phyloP scores from a whole-genome alignment of 768 basidiomycete genomes.

The Trametopsis cervina region DNA sequence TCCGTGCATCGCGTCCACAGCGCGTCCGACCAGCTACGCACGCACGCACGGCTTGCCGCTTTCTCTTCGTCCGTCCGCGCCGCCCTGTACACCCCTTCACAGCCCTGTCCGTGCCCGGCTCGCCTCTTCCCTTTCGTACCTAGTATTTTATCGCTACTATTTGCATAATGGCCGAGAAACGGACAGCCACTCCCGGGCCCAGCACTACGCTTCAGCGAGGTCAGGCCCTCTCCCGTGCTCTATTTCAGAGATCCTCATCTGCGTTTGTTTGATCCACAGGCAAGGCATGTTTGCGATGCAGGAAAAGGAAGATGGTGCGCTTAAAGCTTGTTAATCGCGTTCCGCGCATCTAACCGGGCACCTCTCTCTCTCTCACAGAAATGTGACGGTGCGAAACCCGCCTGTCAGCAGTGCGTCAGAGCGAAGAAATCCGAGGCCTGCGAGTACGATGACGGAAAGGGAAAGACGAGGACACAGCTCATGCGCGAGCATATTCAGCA shows the following conservation, averaged over 20 bases:
- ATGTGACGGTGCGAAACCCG: slow-evolving; percentile 72
- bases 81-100: neutral
- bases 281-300: slow-evolving; percentile 47
- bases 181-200: slow-evolving; percentile 19
- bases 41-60: neutral
- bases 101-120: slow-evolving; percentile 18
- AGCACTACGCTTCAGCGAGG: slow-evolving; percentile 23
- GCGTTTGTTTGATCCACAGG: slow-evolving; percentile 27
- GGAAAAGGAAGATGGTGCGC: slow-evolving; percentile 45
- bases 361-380: slow-evolving; percentile 36
- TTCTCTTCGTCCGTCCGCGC: neutral
- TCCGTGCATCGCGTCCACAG: no score
- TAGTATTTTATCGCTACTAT: slow-evolving; percentile 19
- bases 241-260: slow-evolving; percentile 1
- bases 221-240: slow-evolving; percentile 6
- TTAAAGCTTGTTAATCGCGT: neutral
- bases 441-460: slow-evolving; percentile 81
- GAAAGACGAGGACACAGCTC: slow-evolving; percentile 74
- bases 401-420: slow-evolving; percentile 71
- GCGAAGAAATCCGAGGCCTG: slow-evolving; percentile 72
- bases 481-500: slow-evolving; percentile 71
- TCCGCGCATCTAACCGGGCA: neutral
- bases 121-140: slow-evolving; percentile 16
- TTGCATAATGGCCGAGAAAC: slow-evolving; percentile 28
- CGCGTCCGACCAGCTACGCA: no score